Evolutionary conservation across 2,329 filamentous ascomycete species (phyloP).

Genomic region (Botrytis paeoniae): DNA sequence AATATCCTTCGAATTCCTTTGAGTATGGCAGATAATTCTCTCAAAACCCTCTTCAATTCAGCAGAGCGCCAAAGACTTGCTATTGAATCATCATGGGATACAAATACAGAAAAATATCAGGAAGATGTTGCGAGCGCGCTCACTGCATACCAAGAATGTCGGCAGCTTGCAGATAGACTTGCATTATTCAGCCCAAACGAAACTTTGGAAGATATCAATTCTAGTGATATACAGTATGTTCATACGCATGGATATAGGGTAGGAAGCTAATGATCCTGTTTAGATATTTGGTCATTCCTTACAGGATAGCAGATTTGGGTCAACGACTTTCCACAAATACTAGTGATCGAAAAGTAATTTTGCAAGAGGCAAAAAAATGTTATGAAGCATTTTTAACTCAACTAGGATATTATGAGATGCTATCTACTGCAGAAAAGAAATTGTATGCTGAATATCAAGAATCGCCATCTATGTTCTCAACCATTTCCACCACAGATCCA

Average conservation of each 20-base stretch:
- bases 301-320: conserved; percentile 74
- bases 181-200: conserved; percentile 92
- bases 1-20: background rate
- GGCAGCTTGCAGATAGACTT: conserved; percentile 64
- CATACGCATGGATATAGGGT: background rate
- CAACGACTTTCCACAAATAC: conserved; percentile 57
- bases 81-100: conserved; percentile 63
- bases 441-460: conserved; percentile 73
- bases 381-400: conserved; percentile 78
- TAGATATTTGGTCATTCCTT: conserved; percentile 73
- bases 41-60: conserved; percentile 51
- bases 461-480: conserved; percentile 68
- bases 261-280: conserved; percentile 23
- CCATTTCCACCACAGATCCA: conserved; percentile 62
- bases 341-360: conserved; percentile 56
- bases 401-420: conserved; percentile 74
- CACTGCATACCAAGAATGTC: conserved; percentile 68
- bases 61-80: conserved; percentile 54
- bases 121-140: conserved; percentile 66
- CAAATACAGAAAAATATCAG: conserved; percentile 63
- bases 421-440: conserved; percentile 61
- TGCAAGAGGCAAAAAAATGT: conserved; percentile 62
- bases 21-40: conserved; percentile 44
- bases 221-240: conserved; percentile 72
- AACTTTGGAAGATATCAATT: conserved; percentile 78